phyloP scores from a whole-genome alignment of 495 filamentous ascomycete genomes.

The Hypoxylon trugodes region DNA sequence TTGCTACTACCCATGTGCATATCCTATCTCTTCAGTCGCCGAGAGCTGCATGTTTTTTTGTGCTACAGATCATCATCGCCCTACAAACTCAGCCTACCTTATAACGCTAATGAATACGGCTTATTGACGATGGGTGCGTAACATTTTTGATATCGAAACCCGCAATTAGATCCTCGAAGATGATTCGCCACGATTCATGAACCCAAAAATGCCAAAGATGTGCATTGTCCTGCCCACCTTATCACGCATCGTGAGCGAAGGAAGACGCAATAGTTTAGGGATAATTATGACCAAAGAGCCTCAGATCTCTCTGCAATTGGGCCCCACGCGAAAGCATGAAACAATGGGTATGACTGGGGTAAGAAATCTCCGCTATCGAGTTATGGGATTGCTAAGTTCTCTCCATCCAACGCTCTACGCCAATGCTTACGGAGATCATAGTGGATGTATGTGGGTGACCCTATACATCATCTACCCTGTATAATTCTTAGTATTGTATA shows the following conservation, averaged over 20 bases:
- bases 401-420: too few species aligned
- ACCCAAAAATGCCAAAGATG: not conserved
- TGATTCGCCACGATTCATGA: not conserved
- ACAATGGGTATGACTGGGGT: slow-evolving; percentile 22
- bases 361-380: slow-evolving; percentile 20
- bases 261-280: not conserved
- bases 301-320: slow-evolving; percentile 17
- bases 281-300: slow-evolving; percentile 23
- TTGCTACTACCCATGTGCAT: not conserved
- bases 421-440: not conserved
- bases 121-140: not conserved
- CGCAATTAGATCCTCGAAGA: not conserved
- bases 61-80: slow-evolving; percentile 24
- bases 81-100: slow-evolving; percentile 22
- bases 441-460: too few species aligned
- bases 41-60: slow-evolving; percentile 5
- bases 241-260: slow-evolving; percentile 3
- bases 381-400: not conserved
- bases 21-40: not conserved
- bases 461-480: too few species aligned
- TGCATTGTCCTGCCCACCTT: not conserved
- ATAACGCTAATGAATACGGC: not conserved
- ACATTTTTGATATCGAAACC: not conserved
- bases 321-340: not conserved
- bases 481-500: not conserved